Evolutionary conservation across 2,329 filamentous ascomycete genomes (phyloP).

Genomic region (Exophiala sp.): DNA sequence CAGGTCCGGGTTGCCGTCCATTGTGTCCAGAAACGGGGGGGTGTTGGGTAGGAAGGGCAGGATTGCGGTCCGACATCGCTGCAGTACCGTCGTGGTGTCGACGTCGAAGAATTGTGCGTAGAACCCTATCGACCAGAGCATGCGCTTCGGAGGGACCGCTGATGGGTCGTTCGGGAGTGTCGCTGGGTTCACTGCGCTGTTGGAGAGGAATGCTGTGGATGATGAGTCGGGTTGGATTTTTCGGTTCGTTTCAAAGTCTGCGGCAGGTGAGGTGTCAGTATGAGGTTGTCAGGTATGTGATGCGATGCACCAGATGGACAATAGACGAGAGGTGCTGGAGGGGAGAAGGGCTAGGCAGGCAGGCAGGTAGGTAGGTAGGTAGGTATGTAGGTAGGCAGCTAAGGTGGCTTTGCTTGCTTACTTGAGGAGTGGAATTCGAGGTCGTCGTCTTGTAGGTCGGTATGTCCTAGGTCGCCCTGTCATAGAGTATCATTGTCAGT

Average conservation of each 20-base stretch:
- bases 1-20: slow-evolving; percentile 92
- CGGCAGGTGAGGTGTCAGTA: no score
- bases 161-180: slow-evolving; percentile 44
- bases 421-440: slow-evolving; percentile 96
- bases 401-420: slow-evolving; percentile 33
- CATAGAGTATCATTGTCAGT: neutral
- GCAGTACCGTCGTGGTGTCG: slow-evolving; percentile 81
- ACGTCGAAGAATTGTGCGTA: slow-evolving; percentile 99
- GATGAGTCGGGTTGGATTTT: slow-evolving; percentile 43
- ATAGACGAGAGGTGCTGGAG: no score
- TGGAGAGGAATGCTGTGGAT: slow-evolving; percentile 45
- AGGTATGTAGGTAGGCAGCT: no score
- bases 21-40: slow-evolving; percentile 84
- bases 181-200: slow-evolving; percentile 48
- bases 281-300: no score
- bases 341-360: no score
- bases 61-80: slow-evolving; percentile 80
- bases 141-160: slow-evolving; percentile 62
- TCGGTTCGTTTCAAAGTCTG: slow-evolving; percentile 62
- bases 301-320: no score
- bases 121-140: slow-evolving; percentile 86
- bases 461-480: slow-evolving; percentile 94
- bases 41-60: slow-evolving; percentile 80
- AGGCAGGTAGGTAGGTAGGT: no score
- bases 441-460: slow-evolving; percentile 86